phyloP scores from a whole-genome alignment of 495 filamentous ascomycete species.

The Penicillium crystallinum region DNA sequence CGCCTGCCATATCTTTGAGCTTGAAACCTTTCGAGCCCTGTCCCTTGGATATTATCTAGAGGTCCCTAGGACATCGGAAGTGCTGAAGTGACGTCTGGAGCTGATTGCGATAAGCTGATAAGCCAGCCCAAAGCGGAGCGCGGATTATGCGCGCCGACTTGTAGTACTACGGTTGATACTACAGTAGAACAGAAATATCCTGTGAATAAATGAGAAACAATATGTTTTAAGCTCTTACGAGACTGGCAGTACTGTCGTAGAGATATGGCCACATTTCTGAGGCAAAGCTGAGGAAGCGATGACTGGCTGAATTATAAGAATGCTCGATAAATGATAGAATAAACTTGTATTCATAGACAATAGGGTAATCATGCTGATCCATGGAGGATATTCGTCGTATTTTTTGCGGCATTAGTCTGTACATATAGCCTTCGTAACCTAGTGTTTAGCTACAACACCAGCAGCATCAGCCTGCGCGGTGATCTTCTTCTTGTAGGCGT shows the following conservation, averaged over 20 bases:
- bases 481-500: constrained; percentile 97
- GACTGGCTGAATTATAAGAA: neutral
- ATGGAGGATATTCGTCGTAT: neutral
- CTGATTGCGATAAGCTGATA: constrained; percentile 16
- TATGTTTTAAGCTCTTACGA: neutral
- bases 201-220: neutral
- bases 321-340: neutral
- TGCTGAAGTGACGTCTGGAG: constrained; percentile 7
- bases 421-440: constrained; percentile 8
- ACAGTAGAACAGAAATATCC: neutral
- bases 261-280: no score
- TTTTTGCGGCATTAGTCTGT: constrained; percentile 3
- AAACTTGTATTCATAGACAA: neutral
- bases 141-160: constrained; percentile 1
- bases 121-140: neutral
- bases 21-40: constrained; percentile 5
- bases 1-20: constrained; percentile 20
- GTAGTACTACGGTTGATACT: no score
- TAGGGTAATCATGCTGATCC: neutral
- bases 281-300: neutral
- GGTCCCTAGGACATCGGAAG: neutral
- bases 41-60: constrained; percentile 4
- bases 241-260: no score
- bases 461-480: constrained; percentile 79
- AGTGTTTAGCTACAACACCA: constrained; percentile 61